Conservation (phyloP, 257 asterid species). For the Eucommia ulmoides region DNA sequence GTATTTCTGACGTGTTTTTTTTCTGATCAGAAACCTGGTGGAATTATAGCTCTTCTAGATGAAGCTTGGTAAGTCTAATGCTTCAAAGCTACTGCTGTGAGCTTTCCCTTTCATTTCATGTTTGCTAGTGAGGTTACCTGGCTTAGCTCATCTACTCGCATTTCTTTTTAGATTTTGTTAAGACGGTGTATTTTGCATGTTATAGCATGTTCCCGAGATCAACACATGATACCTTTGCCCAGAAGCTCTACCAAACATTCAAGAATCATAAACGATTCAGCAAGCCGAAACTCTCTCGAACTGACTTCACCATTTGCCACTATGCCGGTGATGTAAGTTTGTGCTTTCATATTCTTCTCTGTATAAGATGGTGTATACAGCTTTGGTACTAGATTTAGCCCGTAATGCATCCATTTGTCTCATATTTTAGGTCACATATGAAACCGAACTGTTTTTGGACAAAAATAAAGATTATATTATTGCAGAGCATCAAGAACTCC, state of each 20-base stretch:
- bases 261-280: not conserved
- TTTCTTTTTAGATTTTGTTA: not conserved
- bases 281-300: conserved; percentile 1
- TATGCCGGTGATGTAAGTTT: conserved; percentile 88
- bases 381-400: not conserved
- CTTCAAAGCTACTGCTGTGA: not conserved
- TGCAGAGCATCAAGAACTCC: conserved; percentile 87
- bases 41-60: conserved; percentile 2
- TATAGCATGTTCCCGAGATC: conserved; percentile 2
- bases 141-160: too few relatives aligned
- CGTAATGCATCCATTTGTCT: not conserved
- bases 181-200: not conserved
- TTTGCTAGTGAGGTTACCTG: not conserved
- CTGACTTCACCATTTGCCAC: not conserved
- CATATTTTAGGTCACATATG: conserved; percentile 71
- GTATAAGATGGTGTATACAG: not conserved
- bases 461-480: conserved; percentile 87
- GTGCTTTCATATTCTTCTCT: conserved; percentile 1
- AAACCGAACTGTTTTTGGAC: conserved; percentile 72
- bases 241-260: conserved; percentile 1
- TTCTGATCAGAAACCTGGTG: not conserved
- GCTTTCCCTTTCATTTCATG: not conserved
- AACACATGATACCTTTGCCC: not conserved
- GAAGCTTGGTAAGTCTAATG: conserved; percentile 1
- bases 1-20: conserved; percentile 7